Conservation (phyloP, 2,329 filamentous ascomycete species). For the Exophiala bonariae region DNA sequence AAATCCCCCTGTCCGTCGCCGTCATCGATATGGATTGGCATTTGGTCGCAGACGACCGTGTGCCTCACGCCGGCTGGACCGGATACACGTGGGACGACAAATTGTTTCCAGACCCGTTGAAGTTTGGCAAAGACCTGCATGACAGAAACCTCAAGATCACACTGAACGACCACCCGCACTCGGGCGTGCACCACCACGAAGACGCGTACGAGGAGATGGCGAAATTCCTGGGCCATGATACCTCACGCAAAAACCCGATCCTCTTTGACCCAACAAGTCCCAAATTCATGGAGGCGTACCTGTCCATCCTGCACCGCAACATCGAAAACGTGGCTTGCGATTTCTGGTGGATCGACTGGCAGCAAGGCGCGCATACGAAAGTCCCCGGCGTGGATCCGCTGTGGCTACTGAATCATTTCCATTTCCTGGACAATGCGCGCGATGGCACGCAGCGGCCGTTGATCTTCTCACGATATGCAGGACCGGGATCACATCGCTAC, state of each 20-base stretch:
- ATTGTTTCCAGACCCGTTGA: slow-evolving; percentile 57
- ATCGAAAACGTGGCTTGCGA: slow-evolving; percentile 60
- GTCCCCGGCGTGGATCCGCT: slow-evolving; percentile 62
- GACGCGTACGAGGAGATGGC: slow-evolving; percentile 58
- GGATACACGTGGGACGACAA: slow-evolving; percentile 64
- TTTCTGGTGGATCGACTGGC: slow-evolving; percentile 71
- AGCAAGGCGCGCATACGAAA: slow-evolving; percentile 58
- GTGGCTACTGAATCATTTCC: slow-evolving; percentile 66
- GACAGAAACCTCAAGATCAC: slow-evolving; percentile 54
- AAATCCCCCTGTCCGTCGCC: slow-evolving; percentile 59
- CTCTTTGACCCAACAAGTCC: slow-evolving; percentile 57
- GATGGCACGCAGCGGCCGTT: slow-evolving; percentile 47
- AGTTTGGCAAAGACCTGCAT: slow-evolving; percentile 55
- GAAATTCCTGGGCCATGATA: slow-evolving; percentile 52
- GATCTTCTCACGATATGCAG: slow-evolving; percentile 63
- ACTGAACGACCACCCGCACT: slow-evolving; percentile 64
- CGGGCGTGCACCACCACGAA: slow-evolving; percentile 58
- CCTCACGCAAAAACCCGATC: slow-evolving; percentile 51
- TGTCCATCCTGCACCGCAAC: slow-evolving; percentile 56
- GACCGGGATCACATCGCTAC: slow-evolving; percentile 64
- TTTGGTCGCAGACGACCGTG: slow-evolving; percentile 49
- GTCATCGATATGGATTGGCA: slow-evolving; percentile 71
- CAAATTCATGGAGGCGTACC: slow-evolving; percentile 59
- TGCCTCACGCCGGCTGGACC: slow-evolving; percentile 56
- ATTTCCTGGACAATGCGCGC: slow-evolving; percentile 56